Evolutionary conservation across 768 basidiomycete genomes (phyloP), one percentile per base, ranked within the genome.

Genomic region (Suillus alpinus): DNA sequence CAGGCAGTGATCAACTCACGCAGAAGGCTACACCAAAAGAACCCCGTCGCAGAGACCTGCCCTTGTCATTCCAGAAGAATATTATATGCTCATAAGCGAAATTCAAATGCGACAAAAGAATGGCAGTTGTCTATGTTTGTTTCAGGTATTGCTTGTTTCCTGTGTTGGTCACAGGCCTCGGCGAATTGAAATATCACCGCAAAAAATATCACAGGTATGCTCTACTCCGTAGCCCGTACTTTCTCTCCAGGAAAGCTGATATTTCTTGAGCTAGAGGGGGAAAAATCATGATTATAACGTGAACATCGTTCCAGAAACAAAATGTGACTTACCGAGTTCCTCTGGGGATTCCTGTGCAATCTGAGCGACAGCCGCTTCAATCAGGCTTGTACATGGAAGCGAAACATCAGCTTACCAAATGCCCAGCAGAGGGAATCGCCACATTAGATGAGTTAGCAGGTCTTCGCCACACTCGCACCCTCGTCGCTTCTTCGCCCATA

Each of bases 391-490:
- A 37, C 9, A 47, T 9, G 2, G 20, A 49, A 34, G 13, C 12
- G 13, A 49, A 47, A 65, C 72, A 18, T 26, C 37, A 0, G 5
- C 53, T 55, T 56, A 75, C 75, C 47, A 75, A 23, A 66, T 76
- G 75, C 0, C 70, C 64, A 7, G 69, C 56, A 56, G 58, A 69
- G 34, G 59, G 67, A 53, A 75, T 72, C 20, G 70, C 52, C 16
- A 68, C 56, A 39, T 75, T 75, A 13, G 69, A 69, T 29, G 73
- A 58, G 44, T 76, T 67, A 26, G 37, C 56, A 44, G 75, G 70
- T 46, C 75, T 58, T 16, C 69, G 71, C 69, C 73, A 73, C 47
- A 75, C 71, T 59, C 52, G 67, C 31, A 65, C 65, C 46, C 32
- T 49, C 9, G 65, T 63, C 16, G n/a, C 36, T 29, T 64, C 44